Base-by-base conservation (phyloP, 208 protist genomes). In the Phytomonas sp. region DNA sequence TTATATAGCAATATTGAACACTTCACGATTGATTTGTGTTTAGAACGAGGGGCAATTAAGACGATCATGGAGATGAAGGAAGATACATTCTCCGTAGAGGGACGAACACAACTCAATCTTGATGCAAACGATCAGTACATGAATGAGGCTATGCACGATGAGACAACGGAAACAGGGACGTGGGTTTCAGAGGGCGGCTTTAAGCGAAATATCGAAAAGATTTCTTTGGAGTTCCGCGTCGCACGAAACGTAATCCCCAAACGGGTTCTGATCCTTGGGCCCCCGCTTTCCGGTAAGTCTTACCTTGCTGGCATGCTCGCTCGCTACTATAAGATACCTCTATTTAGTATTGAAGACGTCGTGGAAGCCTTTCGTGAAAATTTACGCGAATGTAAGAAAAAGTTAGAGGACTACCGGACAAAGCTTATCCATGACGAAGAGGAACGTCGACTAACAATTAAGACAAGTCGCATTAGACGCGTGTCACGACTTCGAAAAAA, bases 231-330 rank as follows among this genome's bases (percentile, higher is more conserved):
- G 76, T 98, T 89, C 71, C 76, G 88, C 23, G 71, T 59, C 8
- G 82, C 71, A 14, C 84, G 87, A 37, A 60, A 83, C 32, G 72
- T 98, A 26, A 72, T 77, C 29, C 92, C 96, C 0, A 76, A 98
- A 29, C 86, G 91, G 52, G 49, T 97, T n/a, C 76, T 80, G 10
- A 33, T 98, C 4, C 73, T 95, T 8, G 96, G 96, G 23, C 94
- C 94, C 14, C 96, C 96, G 34, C 78, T 89, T 56, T 78, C 84
- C 2, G 96, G 96, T 36, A 97, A 97, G 79, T 83, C 91, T 5
- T 87, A 74, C 63, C 67, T 92, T 11, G 73, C 89, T 4, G 60
- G 29, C n/a, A 73, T 70, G 4, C 69, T 98, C 4, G 80, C 79
- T 2, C 42, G 62, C 26, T 73, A 93, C 69, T 98, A 98, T 76